phyloP scores from a whole-genome alignment of 202 grass and related monocot species.

The Saccharum hybrid region DNA sequence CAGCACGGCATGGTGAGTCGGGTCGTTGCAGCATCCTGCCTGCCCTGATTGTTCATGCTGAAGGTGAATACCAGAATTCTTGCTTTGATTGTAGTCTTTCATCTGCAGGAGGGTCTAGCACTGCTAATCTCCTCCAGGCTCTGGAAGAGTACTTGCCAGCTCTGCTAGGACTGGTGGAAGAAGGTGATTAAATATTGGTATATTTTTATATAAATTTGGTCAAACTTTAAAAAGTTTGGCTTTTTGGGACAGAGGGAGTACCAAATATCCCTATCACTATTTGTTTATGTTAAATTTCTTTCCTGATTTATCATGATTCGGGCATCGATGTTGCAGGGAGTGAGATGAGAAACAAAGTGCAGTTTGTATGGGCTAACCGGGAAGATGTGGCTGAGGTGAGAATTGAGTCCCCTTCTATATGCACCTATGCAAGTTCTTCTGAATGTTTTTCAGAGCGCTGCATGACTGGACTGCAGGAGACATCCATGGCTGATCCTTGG shows the following conservation, averaged over 20 bases:
- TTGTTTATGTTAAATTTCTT: background rate
- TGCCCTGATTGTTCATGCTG: conserved; percentile 12
- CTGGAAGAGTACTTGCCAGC: conserved; percentile 77
- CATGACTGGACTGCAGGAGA: conserved; percentile 63
- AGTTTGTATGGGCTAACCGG: conserved; percentile 80
- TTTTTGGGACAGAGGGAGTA: too few species aligned
- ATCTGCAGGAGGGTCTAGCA: conserved; percentile 57
- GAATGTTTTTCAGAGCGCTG: conserved; percentile 2
- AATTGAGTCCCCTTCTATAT: background rate
- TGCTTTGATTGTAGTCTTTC: conserved; percentile 12
- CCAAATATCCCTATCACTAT: background rate
- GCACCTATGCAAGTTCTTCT: background rate
- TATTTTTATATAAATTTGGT: too few species aligned
- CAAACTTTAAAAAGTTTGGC: too few species aligned
- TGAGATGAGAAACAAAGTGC: conserved; percentile 61
- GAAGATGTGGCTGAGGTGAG: conserved; percentile 69
- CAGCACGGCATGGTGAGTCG: conserved; percentile 57
- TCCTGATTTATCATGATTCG: background rate
- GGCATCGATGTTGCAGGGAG: conserved; percentile 41
- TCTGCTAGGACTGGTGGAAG: conserved; percentile 70
- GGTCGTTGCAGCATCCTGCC: background rate
- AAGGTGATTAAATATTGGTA: conserved; percentile 41
- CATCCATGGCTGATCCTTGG: conserved; percentile 74
- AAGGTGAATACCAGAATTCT: conserved; percentile 29
- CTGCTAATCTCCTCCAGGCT: conserved; percentile 72